Base-by-base conservation (phyloP, 2,329 filamentous ascomycete genomes). In the Penicillium verrucosum region DNA sequence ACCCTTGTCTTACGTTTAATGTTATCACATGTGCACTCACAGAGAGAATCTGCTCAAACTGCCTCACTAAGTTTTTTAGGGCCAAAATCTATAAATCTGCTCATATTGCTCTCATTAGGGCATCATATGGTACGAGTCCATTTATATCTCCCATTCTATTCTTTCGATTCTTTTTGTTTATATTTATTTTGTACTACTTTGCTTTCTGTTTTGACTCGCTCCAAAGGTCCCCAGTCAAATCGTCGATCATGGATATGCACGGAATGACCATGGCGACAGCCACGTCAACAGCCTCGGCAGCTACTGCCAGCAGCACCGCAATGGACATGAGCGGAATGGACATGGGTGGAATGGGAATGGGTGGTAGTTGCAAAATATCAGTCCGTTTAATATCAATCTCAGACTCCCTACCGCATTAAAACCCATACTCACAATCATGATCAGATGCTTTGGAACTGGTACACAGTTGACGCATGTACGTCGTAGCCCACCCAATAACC, bases 361-460 rank as follows among this genome's bases (percentile, higher is more conserved):
- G 44, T 12, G n/a, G 11, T 38, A 12, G 14, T 16, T 56, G 54
- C 48, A 56, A 56, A 23, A 56, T 56, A 12, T 41, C 34, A 2
- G 54, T 56, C 2, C 10, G 52, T 55, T 25, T 5, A 41, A 51
- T 51, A 40, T 7, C 34, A 32, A 30, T 18, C n/a, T 21, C 10
- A n/a, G 2, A n/a, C 27, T 27, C 25, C 5, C 21, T 25, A 9
- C 10, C 11, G 3, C 18, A 44, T 36, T 34, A 16, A 32, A 34
- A 4, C 27, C 18, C 21, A 21, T 3, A 43, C n/a, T 6, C 5
- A 30, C 18, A 41, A 25, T 21, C 8, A 40, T 32, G 21, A 14
- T 36, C 14, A 66, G 64, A 66, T 66, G 64, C 53, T 65, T 4
- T 66, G 64, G 64, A 66, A 66, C 37, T 66, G 64, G 64, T 51